phyloP scores from a whole-genome alignment of 2,329 filamentous ascomycete genomes.

The Pyrenophora tritici-repentis region DNA sequence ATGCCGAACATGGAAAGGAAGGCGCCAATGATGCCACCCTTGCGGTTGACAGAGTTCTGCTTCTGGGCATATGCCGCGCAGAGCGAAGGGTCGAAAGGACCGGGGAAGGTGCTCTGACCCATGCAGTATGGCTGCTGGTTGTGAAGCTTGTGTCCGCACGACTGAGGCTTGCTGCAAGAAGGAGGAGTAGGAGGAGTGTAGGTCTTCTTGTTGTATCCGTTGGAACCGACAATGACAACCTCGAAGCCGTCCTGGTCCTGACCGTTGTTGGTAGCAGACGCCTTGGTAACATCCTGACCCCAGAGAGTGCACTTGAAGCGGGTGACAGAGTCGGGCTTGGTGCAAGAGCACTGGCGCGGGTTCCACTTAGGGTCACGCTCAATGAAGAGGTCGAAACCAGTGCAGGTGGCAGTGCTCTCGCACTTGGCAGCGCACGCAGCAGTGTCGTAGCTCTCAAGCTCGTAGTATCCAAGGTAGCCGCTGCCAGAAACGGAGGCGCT shows the following conservation, averaged over 20 bases:
- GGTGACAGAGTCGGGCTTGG: slow-evolving; percentile 21
- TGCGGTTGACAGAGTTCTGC: slow-evolving; percentile 30
- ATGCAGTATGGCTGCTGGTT: slow-evolving; percentile 33
- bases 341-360: slow-evolving; percentile 31
- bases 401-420: slow-evolving; percentile 24
- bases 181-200: slow-evolving; percentile 27
- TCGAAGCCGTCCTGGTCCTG: slow-evolving; percentile 29
- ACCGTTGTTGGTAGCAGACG: slow-evolving; percentile 27
- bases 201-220: slow-evolving; percentile 38
- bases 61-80: slow-evolving; percentile 31
- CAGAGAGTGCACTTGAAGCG: slow-evolving; percentile 35
- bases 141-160: slow-evolving; percentile 28
- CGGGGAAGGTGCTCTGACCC: slow-evolving; percentile 33
- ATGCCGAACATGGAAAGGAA: slow-evolving; percentile 22
- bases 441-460: slow-evolving; percentile 30
- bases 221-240: slow-evolving; percentile 39
- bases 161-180: slow-evolving; percentile 28
- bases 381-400: slow-evolving; percentile 35
- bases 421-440: slow-evolving; percentile 25
- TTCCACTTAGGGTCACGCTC: slow-evolving; percentile 34
- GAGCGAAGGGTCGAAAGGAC: slow-evolving; percentile 31
- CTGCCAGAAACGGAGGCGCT: slow-evolving; percentile 22
- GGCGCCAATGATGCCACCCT: slow-evolving; percentile 19
- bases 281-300: slow-evolving; percentile 27
- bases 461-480: slow-evolving; percentile 31